These are phyloP conservation scores for Hypholoma sublateritium DNA, from an alignment of 768 basidiomycete species.

Conservation along the genomic window DNA sequence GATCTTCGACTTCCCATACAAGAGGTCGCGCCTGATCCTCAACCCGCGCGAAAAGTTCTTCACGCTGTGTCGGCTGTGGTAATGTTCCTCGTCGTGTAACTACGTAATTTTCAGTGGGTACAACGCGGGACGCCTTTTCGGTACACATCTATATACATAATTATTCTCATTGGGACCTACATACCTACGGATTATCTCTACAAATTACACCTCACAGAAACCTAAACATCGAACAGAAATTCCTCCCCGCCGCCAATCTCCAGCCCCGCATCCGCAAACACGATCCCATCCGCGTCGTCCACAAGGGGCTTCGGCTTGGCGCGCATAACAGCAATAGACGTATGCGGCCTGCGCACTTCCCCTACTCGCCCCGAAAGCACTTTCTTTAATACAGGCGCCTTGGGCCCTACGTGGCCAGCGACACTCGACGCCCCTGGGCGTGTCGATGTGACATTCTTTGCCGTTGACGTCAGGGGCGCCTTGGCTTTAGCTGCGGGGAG, in stretches of 20 bases:
- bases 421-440: background rate
- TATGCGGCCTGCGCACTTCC: slow-evolving; percentile 11
- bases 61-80: slow-evolving; percentile 26
- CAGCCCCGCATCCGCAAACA: background rate
- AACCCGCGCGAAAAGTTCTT: slow-evolving; percentile 33
- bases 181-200: background rate
- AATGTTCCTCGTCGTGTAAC: background rate
- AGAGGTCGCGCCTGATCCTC: slow-evolving; percentile 27
- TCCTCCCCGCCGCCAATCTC: slow-evolving; percentile 4
- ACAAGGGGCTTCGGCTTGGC: background rate
- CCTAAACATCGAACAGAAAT: slow-evolving; percentile 8
- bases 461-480: background rate
- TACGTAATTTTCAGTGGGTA: too few relatives aligned
- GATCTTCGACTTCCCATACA: slow-evolving; percentile 37
- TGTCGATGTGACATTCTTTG: background rate
- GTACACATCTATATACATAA: background rate
- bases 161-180: background rate
- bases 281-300: background rate
- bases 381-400: background rate
- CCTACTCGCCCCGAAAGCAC: background rate
- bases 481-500: background rate
- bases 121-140: too few relatives aligned
- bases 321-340: slow-evolving; percentile 5
- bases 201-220: background rate
- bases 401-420: background rate